Conservation (phyloP, 2,329 filamentous ascomycete genomes). For the Alternaria sp. region DNA sequence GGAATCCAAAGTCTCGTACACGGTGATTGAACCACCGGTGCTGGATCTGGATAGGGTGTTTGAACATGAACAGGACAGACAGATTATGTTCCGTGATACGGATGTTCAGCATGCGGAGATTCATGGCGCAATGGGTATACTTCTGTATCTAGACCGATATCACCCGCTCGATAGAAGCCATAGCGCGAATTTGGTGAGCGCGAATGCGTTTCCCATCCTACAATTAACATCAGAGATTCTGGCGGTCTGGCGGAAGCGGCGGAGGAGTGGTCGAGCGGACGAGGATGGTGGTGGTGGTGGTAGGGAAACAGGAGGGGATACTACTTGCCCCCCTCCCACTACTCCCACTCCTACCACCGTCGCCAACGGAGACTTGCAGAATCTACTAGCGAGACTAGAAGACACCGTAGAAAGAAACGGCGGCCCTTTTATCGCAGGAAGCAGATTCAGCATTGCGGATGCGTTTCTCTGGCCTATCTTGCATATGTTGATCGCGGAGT, state of each 20-base stretch:
- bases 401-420: too few species aligned
- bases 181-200: conserved; percentile 16
- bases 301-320: not conserved
- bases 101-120: conserved; percentile 45
- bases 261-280: not conserved
- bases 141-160: conserved; percentile 40
- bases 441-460: too few species aligned
- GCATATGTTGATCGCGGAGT: not conserved
- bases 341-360: too few species aligned
- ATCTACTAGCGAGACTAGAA: too few species aligned
- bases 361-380: too few species aligned
- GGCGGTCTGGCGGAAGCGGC: conserved; percentile 20
- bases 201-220: conserved; percentile 29
- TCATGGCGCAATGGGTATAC: conserved; percentile 25
- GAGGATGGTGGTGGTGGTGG: too few species aligned
- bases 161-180: conserved; percentile 21
- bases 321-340: not conserved
- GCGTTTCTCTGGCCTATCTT: too few species aligned
- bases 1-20: conserved; percentile 30
- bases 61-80: conserved; percentile 24
- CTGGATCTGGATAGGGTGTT: conserved; percentile 21
- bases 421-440: too few species aligned
- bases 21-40: conserved; percentile 21
- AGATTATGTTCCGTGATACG: conserved; percentile 41
- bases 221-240: conserved; percentile 16